These are phyloP conservation scores for Colletotrichum nymphaeae DNA, from an alignment of 2,329 filamentous ascomycete species.

Conservation along the genomic window DNA sequence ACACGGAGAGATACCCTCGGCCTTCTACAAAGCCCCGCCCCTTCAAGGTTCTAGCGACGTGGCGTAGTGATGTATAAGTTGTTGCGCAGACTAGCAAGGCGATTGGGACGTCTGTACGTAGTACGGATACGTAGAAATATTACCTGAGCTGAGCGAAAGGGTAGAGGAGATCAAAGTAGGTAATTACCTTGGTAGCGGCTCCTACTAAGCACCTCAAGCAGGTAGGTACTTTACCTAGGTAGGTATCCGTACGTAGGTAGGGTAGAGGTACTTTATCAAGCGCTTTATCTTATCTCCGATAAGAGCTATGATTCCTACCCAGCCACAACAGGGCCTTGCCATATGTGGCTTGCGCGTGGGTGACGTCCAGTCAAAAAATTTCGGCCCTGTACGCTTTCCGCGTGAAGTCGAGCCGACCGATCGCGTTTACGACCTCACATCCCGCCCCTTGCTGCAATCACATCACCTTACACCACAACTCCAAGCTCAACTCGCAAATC, in stretches of 20 bases:
- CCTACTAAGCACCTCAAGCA: too few relatives aligned
- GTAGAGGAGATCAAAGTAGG: too few relatives aligned
- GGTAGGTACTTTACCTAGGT: too few relatives aligned
- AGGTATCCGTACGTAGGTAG: too few relatives aligned
- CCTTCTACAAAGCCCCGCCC: not conserved
- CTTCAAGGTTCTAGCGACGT: not conserved
- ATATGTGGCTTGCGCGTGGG: not conserved
- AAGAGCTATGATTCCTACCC: not conserved
- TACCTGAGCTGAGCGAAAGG: too few relatives aligned
- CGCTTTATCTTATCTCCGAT: too few relatives aligned
- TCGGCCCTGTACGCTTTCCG: constrained; percentile 4
- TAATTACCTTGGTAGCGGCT: too few relatives aligned
- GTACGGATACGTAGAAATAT: too few relatives aligned
- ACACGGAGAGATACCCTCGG: not conserved
- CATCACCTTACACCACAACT: not conserved
- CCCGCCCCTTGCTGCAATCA: constrained; percentile 1
- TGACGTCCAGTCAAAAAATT: constrained; percentile 29
- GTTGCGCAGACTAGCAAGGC: not conserved
- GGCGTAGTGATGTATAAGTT: not conserved
- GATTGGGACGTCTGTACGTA: not conserved
- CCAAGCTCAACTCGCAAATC: not conserved
- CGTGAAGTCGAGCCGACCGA: not conserved
- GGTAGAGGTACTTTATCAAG: too few relatives aligned
- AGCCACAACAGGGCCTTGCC: not conserved
- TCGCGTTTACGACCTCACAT: not conserved